Evolutionary conservation across 2,329 filamentous ascomycete genomes (phyloP).

Genomic region (Nothophoma quercina): DNA sequence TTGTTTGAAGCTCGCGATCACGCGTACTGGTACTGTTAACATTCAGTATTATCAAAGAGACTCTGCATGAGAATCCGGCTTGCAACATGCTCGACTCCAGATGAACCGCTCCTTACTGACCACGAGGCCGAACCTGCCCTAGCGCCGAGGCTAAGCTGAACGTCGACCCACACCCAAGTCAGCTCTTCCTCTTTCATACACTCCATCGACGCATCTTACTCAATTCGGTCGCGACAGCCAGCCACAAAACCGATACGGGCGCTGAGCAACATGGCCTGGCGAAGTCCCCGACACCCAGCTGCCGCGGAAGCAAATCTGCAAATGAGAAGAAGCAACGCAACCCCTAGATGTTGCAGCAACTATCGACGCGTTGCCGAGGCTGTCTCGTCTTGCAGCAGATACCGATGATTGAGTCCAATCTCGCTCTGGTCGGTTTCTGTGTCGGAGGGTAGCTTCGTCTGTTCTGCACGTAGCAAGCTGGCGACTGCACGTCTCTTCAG

Average conservation of each 20-base stretch:
- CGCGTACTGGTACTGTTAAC: too few relatives aligned
- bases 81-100: too few relatives aligned
- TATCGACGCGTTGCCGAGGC: neutral
- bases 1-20: too few relatives aligned
- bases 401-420: neutral
- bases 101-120: too few relatives aligned
- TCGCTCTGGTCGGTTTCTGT: neutral
- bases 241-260: conserved; percentile 10
- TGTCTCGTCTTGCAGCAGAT: neutral
- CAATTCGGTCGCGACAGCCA: conserved; percentile 9
- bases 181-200: conserved; percentile 5
- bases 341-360: neutral
- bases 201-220: neutral
- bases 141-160: neutral
- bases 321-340: conserved; percentile 1
- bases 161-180: neutral
- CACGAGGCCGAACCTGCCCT: neutral
- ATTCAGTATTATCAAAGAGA: too few relatives aligned
- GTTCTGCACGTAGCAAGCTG: too few relatives aligned
- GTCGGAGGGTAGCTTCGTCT: neutral
- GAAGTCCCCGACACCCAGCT: neutral
- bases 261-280: conserved; percentile 6
- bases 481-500: too few relatives aligned
- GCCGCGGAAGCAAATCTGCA: neutral
- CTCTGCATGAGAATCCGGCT: too few relatives aligned